A percentile compares a stretch with the other conserved stretches of the same genome.
These are phyloP conservation scores for Candida glucosophila DNA, from an alignment of 1,139 yeast species.

Conservation along the genomic window DNA sequence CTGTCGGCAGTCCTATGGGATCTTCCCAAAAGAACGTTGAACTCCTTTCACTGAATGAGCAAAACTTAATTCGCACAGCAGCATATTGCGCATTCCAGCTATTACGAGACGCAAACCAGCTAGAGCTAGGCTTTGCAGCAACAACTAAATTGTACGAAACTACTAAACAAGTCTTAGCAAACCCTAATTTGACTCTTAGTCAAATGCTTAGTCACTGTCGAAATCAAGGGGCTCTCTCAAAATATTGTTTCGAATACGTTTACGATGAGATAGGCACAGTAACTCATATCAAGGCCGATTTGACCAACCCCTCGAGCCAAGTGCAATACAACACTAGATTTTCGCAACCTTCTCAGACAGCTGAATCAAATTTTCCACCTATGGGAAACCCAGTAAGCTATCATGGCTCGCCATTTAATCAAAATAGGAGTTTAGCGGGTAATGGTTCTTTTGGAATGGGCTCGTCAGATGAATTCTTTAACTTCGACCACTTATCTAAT, in stretches of 20 bases:
- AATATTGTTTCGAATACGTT: slow-evolving; percentile 32
- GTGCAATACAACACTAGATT: too few relatives aligned
- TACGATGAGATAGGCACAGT: slow-evolving; percentile 43
- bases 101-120: slow-evolving; percentile 22
- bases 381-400: too few relatives aligned
- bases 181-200: slow-evolving; percentile 24
- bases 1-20: slow-evolving; percentile 2
- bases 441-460: too few relatives aligned
- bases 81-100: slow-evolving; percentile 28
- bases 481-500: too few relatives aligned
- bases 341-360: too few relatives aligned
- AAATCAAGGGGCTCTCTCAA: slow-evolving; percentile 10
- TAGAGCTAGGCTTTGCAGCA: slow-evolving; percentile 34
- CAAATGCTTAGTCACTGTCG: slow-evolving; percentile 36
- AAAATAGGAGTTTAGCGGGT: too few relatives aligned
- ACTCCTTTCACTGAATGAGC: background rate
- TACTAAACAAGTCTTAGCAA: slow-evolving; percentile 19
- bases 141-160: slow-evolving; percentile 24
- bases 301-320: too few relatives aligned
- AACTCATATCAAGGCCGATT: slow-evolving; percentile 29
- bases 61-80: slow-evolving; percentile 15
- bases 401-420: too few relatives aligned
- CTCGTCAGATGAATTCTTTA: too few relatives aligned
- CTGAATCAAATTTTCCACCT: too few relatives aligned
- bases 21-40: slow-evolving; percentile 2